Percentiles rank a stretch among this genome's conserved stretches.
Conservation (phyloP, 306 rosid species). For the Quercus glauca region DNA sequence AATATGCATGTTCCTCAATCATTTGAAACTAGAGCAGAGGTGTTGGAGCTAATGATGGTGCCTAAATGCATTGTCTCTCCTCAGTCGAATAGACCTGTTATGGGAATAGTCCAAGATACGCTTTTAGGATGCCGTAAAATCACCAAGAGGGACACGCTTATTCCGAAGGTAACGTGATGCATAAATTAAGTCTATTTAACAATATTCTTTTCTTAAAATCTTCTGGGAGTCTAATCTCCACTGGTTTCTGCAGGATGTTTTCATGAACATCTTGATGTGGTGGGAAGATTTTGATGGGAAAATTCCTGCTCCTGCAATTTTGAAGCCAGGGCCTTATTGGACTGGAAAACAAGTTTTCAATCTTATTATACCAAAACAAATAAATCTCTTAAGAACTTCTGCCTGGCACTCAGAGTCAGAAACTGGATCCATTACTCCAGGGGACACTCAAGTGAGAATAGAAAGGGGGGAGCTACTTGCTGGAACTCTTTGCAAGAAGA, state of each 20-base stretch:
- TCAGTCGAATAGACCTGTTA: conserved; percentile 92
- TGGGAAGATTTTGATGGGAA: conserved; percentile 99
- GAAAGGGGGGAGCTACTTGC: conserved; percentile 91
- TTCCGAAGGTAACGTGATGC: conserved; percentile 62
- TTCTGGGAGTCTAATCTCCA: conserved; percentile 22
- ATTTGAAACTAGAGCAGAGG: conserved; percentile 99
- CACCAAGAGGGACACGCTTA: conserved; percentile 94
- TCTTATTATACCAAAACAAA: conserved; percentile 92
- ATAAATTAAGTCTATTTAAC: not conserved
- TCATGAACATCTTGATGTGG: conserved; percentile 99
- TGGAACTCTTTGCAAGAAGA: conserved; percentile 96
- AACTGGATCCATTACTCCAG: conserved; percentile 77
- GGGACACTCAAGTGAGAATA: conserved; percentile 91
- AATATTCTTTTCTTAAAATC: conserved; percentile 6
- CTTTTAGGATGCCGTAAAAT: conserved; percentile 92
- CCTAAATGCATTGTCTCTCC: conserved; percentile 99
- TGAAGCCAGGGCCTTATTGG: conserved; percentile 98
- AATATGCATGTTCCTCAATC: conserved; percentile 99
- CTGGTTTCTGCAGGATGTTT: conserved; percentile 71
- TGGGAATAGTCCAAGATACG: conserved; percentile 98
- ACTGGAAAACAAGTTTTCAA: conserved; percentile 98
- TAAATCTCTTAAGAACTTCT: conserved; percentile 81
- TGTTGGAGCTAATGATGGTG: conserved; percentile 98
- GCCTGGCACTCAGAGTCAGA: conserved; percentile 91
- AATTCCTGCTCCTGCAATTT: conserved; percentile 88